Evolutionary conservation across 2,329 filamentous ascomycete species (phyloP).

Genomic region (Saccharata proteae): DNA sequence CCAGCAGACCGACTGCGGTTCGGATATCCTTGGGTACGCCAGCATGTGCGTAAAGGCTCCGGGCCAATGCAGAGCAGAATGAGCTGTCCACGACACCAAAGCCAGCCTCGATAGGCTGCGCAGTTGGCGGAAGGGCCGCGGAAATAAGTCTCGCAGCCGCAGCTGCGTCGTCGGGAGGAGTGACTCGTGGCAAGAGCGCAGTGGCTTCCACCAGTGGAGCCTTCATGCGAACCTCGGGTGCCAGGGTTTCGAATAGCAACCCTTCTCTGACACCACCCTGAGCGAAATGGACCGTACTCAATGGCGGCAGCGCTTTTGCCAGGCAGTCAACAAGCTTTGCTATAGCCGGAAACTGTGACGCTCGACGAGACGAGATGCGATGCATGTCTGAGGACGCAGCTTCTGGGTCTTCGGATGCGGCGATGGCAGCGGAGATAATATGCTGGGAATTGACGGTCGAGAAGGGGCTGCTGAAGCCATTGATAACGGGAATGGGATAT

Average conservation of each 20-base stretch:
- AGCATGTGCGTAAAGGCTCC: slow-evolving; percentile 45
- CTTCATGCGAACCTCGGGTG: slow-evolving; percentile 44
- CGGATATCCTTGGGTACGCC: slow-evolving; percentile 25
- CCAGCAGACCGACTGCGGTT: slow-evolving; percentile 59
- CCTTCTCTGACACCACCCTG: slow-evolving; percentile 82
- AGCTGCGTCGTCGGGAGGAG: slow-evolving; percentile 25
- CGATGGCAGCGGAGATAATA: slow-evolving; percentile 45
- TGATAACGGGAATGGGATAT: slow-evolving; percentile 75
- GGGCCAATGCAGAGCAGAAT: slow-evolving; percentile 45
- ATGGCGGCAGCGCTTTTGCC: slow-evolving; percentile 53
- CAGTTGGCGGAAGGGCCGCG: too few species aligned
- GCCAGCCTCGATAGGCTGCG: background rate
- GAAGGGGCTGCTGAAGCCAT: slow-evolving; percentile 48
- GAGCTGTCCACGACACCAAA: slow-evolving; percentile 27
- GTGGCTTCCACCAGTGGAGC: slow-evolving; percentile 57
- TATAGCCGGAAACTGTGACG: slow-evolving; percentile 74
- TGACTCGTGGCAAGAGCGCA: slow-evolving; percentile 9
- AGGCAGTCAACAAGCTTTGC: slow-evolving; percentile 68
- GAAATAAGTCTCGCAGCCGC: too few species aligned
- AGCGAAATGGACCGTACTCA: slow-evolving; percentile 66
- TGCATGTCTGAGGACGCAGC: slow-evolving; percentile 23
- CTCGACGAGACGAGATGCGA: slow-evolving; percentile 67
- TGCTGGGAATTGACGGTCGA: slow-evolving; percentile 1
- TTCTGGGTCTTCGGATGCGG: slow-evolving; percentile 31
- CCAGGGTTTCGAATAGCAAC: slow-evolving; percentile 60